Percentiles rank a stretch among this genome's conserved stretches.
Evolutionary conservation across 805 yeast species (phyloP).

Genomic region (Hanseniaspora lachancei): DNA sequence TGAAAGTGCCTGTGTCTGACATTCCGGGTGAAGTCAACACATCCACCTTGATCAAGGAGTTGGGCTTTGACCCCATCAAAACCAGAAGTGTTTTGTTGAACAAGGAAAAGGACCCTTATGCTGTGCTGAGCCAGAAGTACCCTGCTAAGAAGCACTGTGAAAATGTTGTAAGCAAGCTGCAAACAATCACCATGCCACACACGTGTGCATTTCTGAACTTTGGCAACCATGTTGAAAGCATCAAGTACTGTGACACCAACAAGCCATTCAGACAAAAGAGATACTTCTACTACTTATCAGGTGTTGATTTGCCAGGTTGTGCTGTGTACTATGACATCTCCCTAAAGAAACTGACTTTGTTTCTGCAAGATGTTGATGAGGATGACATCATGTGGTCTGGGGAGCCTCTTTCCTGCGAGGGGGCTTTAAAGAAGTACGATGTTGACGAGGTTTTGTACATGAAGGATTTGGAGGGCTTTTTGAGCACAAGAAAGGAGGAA

Average conservation of each 20-base stretch:
- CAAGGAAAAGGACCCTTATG: conserved; percentile 8
- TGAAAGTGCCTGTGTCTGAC: background rate
- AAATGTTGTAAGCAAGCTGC: conserved; percentile 32
- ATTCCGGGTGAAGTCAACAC: conserved; percentile 7
- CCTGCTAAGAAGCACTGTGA: conserved; percentile 73
- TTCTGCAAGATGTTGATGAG: conserved; percentile 67
- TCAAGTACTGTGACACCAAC: conserved; percentile 68
- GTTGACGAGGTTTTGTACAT: conserved; percentile 69
- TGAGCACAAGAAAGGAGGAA: conserved; percentile 17
- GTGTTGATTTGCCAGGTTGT: conserved; percentile 69
- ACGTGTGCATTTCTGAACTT: conserved; percentile 51
- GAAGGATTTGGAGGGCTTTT: conserved; percentile 31
- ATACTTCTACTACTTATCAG: conserved; percentile 76
- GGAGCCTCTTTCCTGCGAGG: conserved; percentile 53
- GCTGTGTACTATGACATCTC: conserved; percentile 47
- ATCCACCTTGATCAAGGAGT: conserved; percentile 6
- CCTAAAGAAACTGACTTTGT: conserved; percentile 49
- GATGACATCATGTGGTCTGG: conserved; percentile 98
- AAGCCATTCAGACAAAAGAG: conserved; percentile 78
- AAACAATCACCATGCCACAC: conserved; percentile 22
- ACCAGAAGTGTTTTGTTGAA: conserved; percentile 1
- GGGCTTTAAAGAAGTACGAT: conserved; percentile 55
- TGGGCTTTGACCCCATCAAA: conserved; percentile 14
- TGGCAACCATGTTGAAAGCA: conserved; percentile 35
- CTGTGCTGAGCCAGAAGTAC: conserved; percentile 37